Evolutionary conservation across 108 stramenopile genomes (phyloP).

Genomic region (Stephanodiscus triporus): DNA sequence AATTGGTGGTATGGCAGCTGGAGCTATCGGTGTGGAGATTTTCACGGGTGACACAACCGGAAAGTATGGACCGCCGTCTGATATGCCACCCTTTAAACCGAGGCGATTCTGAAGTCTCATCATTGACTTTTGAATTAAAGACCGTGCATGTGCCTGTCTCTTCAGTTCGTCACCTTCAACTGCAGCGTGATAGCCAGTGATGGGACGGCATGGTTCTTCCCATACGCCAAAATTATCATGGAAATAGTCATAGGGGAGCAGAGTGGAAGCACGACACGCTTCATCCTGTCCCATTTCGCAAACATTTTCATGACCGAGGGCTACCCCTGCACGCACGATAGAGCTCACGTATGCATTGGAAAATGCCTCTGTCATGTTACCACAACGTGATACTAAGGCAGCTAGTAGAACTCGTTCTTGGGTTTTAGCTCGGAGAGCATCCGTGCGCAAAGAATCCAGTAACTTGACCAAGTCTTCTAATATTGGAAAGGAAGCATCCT

Average conservation of each 20-base stretch:
- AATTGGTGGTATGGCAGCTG: slow-evolving; percentile 27
- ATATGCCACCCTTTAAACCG: slow-evolving; percentile 73
- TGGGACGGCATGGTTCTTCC: slow-evolving; percentile 86
- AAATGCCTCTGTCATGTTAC: slow-evolving; percentile 81
- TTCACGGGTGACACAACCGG: slow-evolving; percentile 21
- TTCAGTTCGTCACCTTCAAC: slow-evolving; percentile 71
- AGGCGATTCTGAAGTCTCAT: slow-evolving; percentile 81
- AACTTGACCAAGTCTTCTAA: slow-evolving; percentile 58
- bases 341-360: slow-evolving; percentile 84
- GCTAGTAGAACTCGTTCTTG: slow-evolving; percentile 81
- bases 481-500: slow-evolving; percentile 57
- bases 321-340: slow-evolving; percentile 83
- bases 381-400: slow-evolving; percentile 57
- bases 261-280: slow-evolving; percentile 64
- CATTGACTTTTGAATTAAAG: slow-evolving; percentile 83
- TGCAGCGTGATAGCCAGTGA: slow-evolving; percentile 54
- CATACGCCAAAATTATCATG: slow-evolving; percentile 73
- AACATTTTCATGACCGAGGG: slow-evolving; percentile 79
- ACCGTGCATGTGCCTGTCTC: slow-evolving; percentile 75
- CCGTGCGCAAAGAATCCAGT: slow-evolving; percentile 67
- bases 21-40: slow-evolving; percentile 14
- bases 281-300: slow-evolving; percentile 83
- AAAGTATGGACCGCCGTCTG: slow-evolving; percentile 71
- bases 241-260: slow-evolving; percentile 85
- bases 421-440: slow-evolving; percentile 68